A percentile compares a stretch with the other conserved stretches of the same genome.
These are phyloP conservation scores for Polychytrium aggregatum DNA, from an alignment of 192 early-diverging fungal genomes.

Conservation along the genomic window DNA sequence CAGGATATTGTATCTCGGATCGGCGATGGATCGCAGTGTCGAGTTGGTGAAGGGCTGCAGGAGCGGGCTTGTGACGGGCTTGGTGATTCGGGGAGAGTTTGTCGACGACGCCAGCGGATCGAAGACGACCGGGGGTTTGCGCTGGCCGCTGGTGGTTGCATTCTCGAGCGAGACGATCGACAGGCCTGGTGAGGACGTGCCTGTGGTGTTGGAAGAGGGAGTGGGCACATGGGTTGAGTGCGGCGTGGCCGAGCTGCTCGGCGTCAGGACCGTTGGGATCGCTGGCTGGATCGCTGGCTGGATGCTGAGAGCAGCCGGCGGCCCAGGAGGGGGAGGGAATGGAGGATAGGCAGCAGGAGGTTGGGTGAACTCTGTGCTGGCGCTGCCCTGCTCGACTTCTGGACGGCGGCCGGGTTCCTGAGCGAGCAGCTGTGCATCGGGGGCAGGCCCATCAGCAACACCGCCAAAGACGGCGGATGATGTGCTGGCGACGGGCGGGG, in stretches of 20 bases:
- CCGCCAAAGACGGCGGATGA: too few relatives aligned
- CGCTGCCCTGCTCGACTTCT: too few relatives aligned
- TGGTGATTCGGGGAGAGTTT: neutral
- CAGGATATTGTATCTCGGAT: constrained; percentile 3
- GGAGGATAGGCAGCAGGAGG: constrained; percentile 3
- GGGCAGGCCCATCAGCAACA: too few relatives aligned
- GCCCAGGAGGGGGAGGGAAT: neutral
- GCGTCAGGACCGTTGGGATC: neutral
- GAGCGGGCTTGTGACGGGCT: constrained; percentile 2
- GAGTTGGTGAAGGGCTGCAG: neutral
- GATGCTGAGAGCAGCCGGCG: neutral
- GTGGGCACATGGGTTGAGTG: neutral
- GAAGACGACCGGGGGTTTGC: neutral
- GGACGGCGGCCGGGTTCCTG: too few relatives aligned
- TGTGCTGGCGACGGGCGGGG: too few relatives aligned
- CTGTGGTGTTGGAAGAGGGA: too few relatives aligned
- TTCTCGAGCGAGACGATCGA: constrained; percentile 12
- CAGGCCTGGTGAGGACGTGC: constrained; percentile 1
- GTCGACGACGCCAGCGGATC: neutral
- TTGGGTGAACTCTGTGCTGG: neutral
- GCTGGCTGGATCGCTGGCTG: neutral
- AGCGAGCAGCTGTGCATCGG: too few relatives aligned
- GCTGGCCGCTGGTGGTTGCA: constrained; percentile 6
- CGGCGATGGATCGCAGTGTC: neutral
- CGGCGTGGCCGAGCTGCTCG: neutral